Conservation (phyloP, 306 rosid species). For the Cucurbita pepo region DNA sequence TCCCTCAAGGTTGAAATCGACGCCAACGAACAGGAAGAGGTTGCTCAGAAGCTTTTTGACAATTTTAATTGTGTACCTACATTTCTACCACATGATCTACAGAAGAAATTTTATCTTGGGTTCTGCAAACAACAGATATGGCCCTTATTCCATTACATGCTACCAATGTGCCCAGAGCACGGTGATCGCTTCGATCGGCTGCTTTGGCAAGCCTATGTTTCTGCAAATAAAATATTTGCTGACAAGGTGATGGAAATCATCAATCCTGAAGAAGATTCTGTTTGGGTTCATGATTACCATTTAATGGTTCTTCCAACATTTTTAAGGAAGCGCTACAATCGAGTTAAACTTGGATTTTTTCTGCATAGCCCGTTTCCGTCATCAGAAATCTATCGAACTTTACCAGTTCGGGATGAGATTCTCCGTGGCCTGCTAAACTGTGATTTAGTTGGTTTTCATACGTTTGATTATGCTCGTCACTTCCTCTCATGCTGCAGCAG, state of each 20-base stretch:
- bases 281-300: conserved; percentile 14
- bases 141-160: conserved; percentile 17
- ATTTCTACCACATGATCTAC: conserved; percentile 12
- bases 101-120: conserved; percentile 10
- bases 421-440: conserved; percentile 12
- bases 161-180: conserved; percentile 15
- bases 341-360: conserved; percentile 14
- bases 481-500: conserved; percentile 16
- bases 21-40: conserved; percentile 8
- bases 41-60: conserved; percentile 10
- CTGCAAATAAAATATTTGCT: conserved; percentile 13
- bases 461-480: conserved; percentile 15
- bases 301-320: conserved; percentile 11
- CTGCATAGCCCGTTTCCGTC: conserved; percentile 13
- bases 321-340: conserved; percentile 11
- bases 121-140: conserved; percentile 12
- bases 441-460: conserved; percentile 12
- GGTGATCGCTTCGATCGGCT: conserved; percentile 12
- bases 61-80: conserved; percentile 9
- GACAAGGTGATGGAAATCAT: conserved; percentile 11
- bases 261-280: conserved; percentile 11
- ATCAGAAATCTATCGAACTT: conserved; percentile 12
- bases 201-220: conserved; percentile 14
- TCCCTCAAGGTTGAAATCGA: conserved; percentile 14
- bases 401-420: conserved; percentile 15